Base-by-base conservation (phyloP, 495 filamentous ascomycete genomes). In the Annulohypoxylon stygium region DNA sequence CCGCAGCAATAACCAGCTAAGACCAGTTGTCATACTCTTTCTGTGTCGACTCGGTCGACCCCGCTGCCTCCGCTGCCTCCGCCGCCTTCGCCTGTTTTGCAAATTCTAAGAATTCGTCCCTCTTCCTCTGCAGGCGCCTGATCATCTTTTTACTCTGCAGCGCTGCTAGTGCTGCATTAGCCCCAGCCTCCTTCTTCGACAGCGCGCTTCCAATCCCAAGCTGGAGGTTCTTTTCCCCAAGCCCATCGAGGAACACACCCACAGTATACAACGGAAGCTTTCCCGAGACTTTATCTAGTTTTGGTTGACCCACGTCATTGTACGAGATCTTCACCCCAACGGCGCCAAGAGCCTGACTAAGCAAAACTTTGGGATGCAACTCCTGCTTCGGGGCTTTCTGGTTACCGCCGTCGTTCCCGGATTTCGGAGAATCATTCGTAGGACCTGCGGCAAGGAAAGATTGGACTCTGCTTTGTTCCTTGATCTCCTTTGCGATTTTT, bases 131-230 rank as follows among this genome's bases (percentile, higher is more conserved):
- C 36, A 90, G 88, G 61, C 83, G 76, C 55, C 87, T 85, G 37
- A 93, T 86, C 51, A 91, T 37, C 39, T 85, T 82, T 67, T 86
- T 86, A 59, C 90, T 89, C 16, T 82, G 73, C 76, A 97, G 70
- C 1, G 92, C 93, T 70, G 86, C 81, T 50, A 80, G 78, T 30
- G 94, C 94, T 30, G 94, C 94, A 65, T 85, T 86, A 55, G 88
- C 83, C 2, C 92, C 92, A 9, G 93, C 94, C 57, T 91, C 90
- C 60, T 86, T 88, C 79, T 95, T 96, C 58, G 86, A 91, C 48
- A 85, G 76, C 5, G 90, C 94, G 26, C 84, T 85, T 14, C 93
- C 94, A 37, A 83, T 86, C 0, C 92, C 93, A 7, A 97, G 78
- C 76, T 86, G 82, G 74, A 86, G 81, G 43, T 88, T 84, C 18